Evolutionary conservation across 2,329 filamentous ascomycete genomes (phyloP).

Genomic region (Pseudocercospora musae): DNA sequence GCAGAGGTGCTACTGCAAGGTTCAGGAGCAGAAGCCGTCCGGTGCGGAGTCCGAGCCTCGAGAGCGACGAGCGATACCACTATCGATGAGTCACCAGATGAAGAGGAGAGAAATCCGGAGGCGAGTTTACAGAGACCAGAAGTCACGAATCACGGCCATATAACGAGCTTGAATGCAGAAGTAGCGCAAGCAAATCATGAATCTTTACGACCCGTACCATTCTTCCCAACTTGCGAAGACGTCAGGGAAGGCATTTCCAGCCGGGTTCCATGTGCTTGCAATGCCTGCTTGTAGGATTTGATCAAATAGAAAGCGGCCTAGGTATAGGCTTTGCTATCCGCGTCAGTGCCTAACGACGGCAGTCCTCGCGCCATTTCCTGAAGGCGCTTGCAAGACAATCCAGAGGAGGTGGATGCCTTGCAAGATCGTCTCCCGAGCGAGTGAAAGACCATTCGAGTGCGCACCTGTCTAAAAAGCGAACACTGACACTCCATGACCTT

Average conservation of each 20-base stretch:
- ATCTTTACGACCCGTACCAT: neutral
- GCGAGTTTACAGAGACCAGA: neutral
- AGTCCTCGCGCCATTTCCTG: neutral
- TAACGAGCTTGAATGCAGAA: neutral
- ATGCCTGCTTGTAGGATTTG: neutral
- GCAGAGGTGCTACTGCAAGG: constrained; percentile 5
- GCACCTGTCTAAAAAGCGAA: neutral
- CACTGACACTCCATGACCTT: neutral
- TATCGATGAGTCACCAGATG: neutral
- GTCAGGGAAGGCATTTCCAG: neutral
- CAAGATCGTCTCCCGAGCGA: neutral
- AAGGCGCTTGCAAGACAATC: neutral
- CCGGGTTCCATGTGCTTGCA: neutral
- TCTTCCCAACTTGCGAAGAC: neutral
- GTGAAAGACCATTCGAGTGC: neutral
- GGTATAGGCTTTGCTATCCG: neutral
- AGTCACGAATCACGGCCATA: neutral
- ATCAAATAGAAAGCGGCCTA: neutral
- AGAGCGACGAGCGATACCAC: constrained; percentile 12
- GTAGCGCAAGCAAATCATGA: neutral
- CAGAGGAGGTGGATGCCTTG: neutral
- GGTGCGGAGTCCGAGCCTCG: constrained; percentile 13
- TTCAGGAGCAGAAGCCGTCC: constrained; percentile 11
- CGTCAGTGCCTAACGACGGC: neutral
- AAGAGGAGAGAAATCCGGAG: neutral